phyloP scores from a whole-genome alignment of 352 stramenopile species.

The Globisporangium okanoganense region DNA sequence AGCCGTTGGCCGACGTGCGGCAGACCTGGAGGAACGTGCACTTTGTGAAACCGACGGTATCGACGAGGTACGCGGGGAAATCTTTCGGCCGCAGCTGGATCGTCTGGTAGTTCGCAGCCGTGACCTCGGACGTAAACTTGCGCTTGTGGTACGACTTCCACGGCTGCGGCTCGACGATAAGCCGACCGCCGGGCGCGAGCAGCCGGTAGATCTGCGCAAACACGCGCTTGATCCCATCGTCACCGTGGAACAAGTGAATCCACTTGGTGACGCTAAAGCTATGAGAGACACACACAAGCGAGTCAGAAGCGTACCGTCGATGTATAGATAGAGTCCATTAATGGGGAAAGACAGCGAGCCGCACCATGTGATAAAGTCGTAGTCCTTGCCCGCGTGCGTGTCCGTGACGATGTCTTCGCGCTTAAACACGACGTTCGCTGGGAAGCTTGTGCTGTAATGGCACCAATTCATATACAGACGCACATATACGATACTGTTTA shows the following conservation, averaged over 20 bases:
- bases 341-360: background rate
- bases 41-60: conserved; percentile 57
- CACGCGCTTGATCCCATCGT: conserved; percentile 74
- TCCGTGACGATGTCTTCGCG: conserved; percentile 64
- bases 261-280: conserved; percentile 90
- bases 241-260: conserved; percentile 88
- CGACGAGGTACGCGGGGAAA: conserved; percentile 54
- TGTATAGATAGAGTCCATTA: background rate
- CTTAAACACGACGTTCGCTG: conserved; percentile 81
- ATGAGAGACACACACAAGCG: background rate
- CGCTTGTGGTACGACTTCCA: conserved; percentile 88
- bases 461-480: background rate
- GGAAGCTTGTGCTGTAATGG: conserved; percentile 44
- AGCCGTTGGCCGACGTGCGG: conserved; percentile 72
- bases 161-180: conserved; percentile 85
- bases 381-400: conserved; percentile 53
- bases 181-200: conserved; percentile 51
- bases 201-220: conserved; percentile 69
- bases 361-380: conserved; percentile 82
- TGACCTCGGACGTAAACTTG: conserved; percentile 80
- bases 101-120: conserved; percentile 59
- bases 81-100: conserved; percentile 75
- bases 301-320: background rate
- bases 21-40: conserved; percentile 75
- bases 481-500: background rate